Percentiles rank a stretch among this genome's conserved stretches.
phyloP scores from a whole-genome alignment of 305 asterid species.

The Caryopteris hybrid region DNA sequence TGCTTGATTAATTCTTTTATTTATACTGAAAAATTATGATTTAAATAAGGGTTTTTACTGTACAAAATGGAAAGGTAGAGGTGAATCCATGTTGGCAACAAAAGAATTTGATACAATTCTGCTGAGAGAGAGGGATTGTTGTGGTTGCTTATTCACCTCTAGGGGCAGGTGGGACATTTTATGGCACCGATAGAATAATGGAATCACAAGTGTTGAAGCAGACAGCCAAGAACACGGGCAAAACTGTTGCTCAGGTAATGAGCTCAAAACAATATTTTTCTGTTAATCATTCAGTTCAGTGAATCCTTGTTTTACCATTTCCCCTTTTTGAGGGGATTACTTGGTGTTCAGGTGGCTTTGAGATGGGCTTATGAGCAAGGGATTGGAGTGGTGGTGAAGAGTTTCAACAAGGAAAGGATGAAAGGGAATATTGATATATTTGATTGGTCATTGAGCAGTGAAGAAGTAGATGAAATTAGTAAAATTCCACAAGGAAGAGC shows the following conservation, averaged over 20 bases:
- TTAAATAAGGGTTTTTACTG: too few species aligned
- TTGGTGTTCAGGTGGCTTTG: constrained; percentile 26
- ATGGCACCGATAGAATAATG: constrained; percentile 56
- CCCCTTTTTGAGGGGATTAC: too few species aligned
- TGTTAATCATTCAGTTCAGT: not conserved
- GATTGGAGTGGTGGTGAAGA: constrained; percentile 52
- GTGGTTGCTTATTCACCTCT: constrained; percentile 50
- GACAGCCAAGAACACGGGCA: constrained; percentile 45
- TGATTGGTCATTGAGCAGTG: constrained; percentile 41
- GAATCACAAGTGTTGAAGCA: constrained; percentile 43
- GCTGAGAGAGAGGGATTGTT: constrained; percentile 43
- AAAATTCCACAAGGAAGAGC: constrained; percentile 50
- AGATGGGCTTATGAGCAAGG: constrained; percentile 69
- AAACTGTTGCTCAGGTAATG: constrained; percentile 55
- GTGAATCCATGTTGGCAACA: constrained; percentile 83
- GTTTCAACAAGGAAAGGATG: constrained; percentile 61
- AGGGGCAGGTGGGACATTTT: constrained; percentile 55
- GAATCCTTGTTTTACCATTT: too few species aligned
- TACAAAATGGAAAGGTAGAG: constrained; percentile 63
- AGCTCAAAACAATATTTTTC: not conserved
- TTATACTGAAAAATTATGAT: too few species aligned
- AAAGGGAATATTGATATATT: constrained; percentile 48
- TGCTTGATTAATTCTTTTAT: not conserved
- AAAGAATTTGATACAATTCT: constrained; percentile 53
- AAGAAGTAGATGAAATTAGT: constrained; percentile 38